Evolutionary conservation across 2,329 filamentous ascomycete genomes (phyloP), one percentile per base, ranked within the genome.

Genomic region (Coniochaeta pulveracea): DNA sequence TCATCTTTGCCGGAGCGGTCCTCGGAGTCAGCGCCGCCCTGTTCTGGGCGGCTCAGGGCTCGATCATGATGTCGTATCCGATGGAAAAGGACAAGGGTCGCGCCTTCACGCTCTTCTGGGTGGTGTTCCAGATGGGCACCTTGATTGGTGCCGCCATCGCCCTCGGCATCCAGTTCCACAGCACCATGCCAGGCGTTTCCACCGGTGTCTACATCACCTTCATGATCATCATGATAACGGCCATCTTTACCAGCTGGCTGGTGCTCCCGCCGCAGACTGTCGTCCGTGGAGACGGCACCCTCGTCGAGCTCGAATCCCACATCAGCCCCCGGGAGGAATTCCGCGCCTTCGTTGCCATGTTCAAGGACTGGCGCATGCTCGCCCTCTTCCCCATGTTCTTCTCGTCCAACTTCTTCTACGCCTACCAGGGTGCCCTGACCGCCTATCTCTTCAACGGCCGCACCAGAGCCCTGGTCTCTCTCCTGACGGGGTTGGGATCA

Each of bases 361-460:
- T 39, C 12, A 37, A 24, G 34, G 43, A 46, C 29, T 41, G 38
- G 40, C 36, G 41, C 49, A 80, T 86, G 43, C 43, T 85, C 30
- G 56, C 76, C 6, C 67, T 86, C 18, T 91, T 86, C 61, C 82
- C 82, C 48, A 83, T 86, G 77, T 86, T 88, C 61, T 70, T 83
- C 49, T 71, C 77, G 31, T 82, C 76, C 52, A 88, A 86, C 54
- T 81, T 76, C 72, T 86, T 86, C 58, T 82, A 83, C 41, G 86
- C 85, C 46, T 83, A 86, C 47, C 80, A 83, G 63, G 81, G 80
- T 49, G 56, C 57, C 49, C 69, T 66, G 41, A n/a, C n/a, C n/a
- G n/a, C n/a, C n/a, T n/a, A n/a, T n/a, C n/a, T n/a, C n/a, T 67
- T 85, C 59, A 85, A 85, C 50, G 61, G 62, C 18, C 76, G 82